Base-by-base conservation (phyloP, 352 stramenopile genomes). In the Phytophthora vignae region DNA sequence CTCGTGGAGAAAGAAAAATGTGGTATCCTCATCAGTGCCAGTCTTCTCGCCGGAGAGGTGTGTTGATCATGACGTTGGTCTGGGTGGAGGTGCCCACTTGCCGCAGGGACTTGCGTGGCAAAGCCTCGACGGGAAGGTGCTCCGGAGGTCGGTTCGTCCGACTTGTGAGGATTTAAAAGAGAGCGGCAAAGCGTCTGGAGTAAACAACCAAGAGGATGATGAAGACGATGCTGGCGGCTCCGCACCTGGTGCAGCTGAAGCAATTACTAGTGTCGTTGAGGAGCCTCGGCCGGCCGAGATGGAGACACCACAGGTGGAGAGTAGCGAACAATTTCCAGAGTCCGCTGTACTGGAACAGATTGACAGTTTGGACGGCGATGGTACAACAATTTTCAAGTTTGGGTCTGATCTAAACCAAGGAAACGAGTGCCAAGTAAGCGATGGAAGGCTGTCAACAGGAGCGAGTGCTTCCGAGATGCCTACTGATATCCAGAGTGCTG, bases 111-210 rank as follows among this genome's bases (percentile, higher is more conserved):
- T 69, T 17, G 17, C 55, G 3, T 73, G 64, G 69, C 69, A 65
- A 66, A 77, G 69, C n/a, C 73, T 55, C 17, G 69, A 77, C 55
- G 58, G 69, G 6, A 73, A 77, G 19, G 38, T 77, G 17, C 4
- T 73, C 10, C 55, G 69, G 3, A 69, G 22, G 2, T 59, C 46
- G 19, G 36, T 65, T 15, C 33, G 29, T 22, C 17, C 12, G 67
- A 56, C 27, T 60, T 25, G 25, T 25, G 36, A 15, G 54, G 62
- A 55, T 48, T 3, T 25, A 7, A 29, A 10, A 49, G 40, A 49
- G 40, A 21, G 14, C 19, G 2, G 8, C 17, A 4, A 49, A 21
- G 3, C 17, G 14, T 49, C 40, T 49, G 40, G 8, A n/a, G 40
- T 10, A n/a, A 10, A 10, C 38, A 6, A 56, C 21, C n/a, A 27